Conservation (phyloP, 108 stramenopile species). For the Pseudonitzschia pungens region DNA sequence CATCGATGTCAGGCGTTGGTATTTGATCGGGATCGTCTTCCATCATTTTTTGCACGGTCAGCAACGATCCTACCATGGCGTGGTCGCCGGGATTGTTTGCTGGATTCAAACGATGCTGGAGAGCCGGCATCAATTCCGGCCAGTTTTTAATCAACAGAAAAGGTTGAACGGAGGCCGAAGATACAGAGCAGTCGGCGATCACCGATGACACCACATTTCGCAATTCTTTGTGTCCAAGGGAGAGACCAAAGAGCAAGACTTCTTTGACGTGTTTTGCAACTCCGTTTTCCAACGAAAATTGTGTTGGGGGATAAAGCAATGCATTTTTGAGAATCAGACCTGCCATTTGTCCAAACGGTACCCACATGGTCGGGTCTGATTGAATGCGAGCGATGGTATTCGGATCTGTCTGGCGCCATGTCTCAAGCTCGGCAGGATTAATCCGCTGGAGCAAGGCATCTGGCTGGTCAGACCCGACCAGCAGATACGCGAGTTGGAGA, state of each 20-base stretch:
- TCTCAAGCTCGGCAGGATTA: constrained; percentile 42
- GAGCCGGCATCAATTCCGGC: constrained; percentile 45
- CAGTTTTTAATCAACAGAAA: constrained; percentile 35
- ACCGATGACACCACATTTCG: constrained; percentile 50
- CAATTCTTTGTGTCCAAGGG: constrained; percentile 37
- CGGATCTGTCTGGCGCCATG: constrained; percentile 54
- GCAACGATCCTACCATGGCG: constrained; percentile 49
- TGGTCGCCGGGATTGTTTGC: constrained; percentile 11
- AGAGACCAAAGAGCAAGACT: constrained; percentile 38
- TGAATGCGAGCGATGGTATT: constrained; percentile 34
- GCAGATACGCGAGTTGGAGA: constrained; percentile 42
- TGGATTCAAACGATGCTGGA: constrained; percentile 38
- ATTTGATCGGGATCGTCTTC: constrained; percentile 75
- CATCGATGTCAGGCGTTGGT: constrained; percentile 48
- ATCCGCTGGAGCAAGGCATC: constrained; percentile 30
- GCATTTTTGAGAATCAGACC: constrained; percentile 89
- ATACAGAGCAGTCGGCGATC: constrained; percentile 52
- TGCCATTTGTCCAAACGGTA: constrained; percentile 86
- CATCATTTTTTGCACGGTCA: constrained; percentile 72
- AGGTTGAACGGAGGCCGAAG: constrained; percentile 45
- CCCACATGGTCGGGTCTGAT: constrained; percentile 51
- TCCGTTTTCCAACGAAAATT: constrained; percentile 10
- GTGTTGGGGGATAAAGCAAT: constrained; percentile 56
- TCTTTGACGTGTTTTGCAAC: constrained; percentile 42
- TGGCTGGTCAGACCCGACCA: constrained; percentile 50